Evolutionary conservation across 768 basidiomycete species (phyloP), one percentile per base, ranked within the genome.

Genomic region (Hebeloma cylindrosporum): DNA sequence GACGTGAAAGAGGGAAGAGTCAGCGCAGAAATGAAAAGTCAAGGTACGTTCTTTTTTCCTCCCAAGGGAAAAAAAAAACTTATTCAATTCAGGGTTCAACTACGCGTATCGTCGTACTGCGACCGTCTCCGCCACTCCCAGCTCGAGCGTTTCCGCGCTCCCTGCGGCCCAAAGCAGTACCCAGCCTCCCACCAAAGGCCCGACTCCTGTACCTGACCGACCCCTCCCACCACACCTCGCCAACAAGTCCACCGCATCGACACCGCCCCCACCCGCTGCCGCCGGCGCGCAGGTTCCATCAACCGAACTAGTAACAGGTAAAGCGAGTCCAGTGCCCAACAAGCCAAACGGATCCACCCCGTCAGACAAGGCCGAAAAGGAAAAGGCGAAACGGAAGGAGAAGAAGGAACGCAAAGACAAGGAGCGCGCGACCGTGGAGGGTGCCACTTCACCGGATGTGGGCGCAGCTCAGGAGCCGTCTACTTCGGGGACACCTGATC

Each of bases 1-100:
- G 93, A 96, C 54, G 70, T 98, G 56, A 87, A 87, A 56, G 94
- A 98, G 47, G 93, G 95, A 5, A 75, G 94, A 37, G 81, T 99
- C 34, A 93, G 90, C 46, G 86, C 87, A 0, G 94, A 98, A 61
- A 75, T 94, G 50, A 94, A 87, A 68, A 90, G 87, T 56, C 90
- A 94, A 74, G 95, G 93, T 88, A 40, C 43, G 73, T 64, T 22
- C 11, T 10, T 44, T n/a, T 43, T 26, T 14, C 28, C 16, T 30
- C 28, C 9, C n/a, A n/a, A n/a, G n/a, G n/a, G n/a, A n/a, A 27
- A 13, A 18, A 49, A 32, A 14, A 30, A 13, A 21, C 32, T 16
- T 28, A 43, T n/a, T 31, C 16, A 26, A n/a, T n/a, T n/a, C 38
- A 93, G 93, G 94, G 25, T 94, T 98, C 74, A 96, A 98, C 69